A percentile compares a stretch with the other conserved stretches of the same genome.
Evolutionary conservation across 2,329 filamentous ascomycete species (phyloP).

Genomic region (Epichloe typhina): DNA sequence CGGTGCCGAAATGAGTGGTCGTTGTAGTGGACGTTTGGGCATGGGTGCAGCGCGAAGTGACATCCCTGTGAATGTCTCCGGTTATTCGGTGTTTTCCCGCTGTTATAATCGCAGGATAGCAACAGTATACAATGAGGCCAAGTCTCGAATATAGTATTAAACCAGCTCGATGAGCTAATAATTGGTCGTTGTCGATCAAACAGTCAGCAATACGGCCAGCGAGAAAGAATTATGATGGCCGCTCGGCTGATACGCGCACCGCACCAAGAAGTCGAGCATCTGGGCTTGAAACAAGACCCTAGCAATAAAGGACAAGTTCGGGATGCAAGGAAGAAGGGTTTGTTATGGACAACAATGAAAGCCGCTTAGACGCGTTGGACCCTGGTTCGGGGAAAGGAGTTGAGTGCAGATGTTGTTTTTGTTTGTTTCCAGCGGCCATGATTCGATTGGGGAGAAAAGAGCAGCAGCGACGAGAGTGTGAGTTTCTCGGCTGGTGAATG

Average conservation of each 20-base stretch:
- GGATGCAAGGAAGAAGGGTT: not conserved
- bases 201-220: no score
- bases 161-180: no score
- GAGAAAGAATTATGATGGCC: not conserved
- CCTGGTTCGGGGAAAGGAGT: not conserved
- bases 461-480: not conserved
- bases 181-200: no score
- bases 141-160: not conserved
- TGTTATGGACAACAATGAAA: not conserved
- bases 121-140: not conserved
- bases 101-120: not conserved
- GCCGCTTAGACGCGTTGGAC: not conserved
- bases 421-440: not conserved
- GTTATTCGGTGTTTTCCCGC: not conserved
- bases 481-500: not conserved
- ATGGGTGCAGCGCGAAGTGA: slow-evolving; percentile 7
- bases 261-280: not conserved
- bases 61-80: not conserved
- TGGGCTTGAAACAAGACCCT: not conserved
- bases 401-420: not conserved
- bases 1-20: slow-evolving; percentile 22
- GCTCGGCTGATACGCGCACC: not conserved
- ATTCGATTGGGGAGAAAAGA: not conserved
- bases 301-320: not conserved
- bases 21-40: slow-evolving; percentile 5